These are phyloP conservation scores for Halophytophthora batemanensis DNA, from an alignment of 352 stramenopile species.

Conservation along the genomic window DNA sequence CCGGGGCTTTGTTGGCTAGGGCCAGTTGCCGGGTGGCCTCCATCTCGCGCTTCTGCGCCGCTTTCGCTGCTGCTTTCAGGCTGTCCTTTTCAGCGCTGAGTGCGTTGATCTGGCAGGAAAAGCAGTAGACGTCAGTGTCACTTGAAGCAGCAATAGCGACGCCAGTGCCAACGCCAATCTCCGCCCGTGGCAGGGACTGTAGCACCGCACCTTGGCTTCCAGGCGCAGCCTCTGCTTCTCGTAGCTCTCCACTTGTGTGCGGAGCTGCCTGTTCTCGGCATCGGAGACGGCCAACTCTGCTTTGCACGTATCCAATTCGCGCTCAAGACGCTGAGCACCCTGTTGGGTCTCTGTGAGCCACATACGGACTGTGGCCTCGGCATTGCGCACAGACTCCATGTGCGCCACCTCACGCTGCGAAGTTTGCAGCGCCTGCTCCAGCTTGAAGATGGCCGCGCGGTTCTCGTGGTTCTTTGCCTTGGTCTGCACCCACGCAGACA, in stretches of 20 bases:
- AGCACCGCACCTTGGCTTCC: constrained; percentile 39
- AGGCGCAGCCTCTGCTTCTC: constrained; percentile 41
- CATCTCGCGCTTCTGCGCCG: constrained; percentile 41
- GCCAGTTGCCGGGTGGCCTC: constrained; percentile 43
- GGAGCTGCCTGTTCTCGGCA: constrained; percentile 34
- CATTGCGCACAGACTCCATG: constrained; percentile 33
- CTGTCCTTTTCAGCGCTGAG: constrained; percentile 37
- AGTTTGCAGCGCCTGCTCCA: constrained; percentile 27
- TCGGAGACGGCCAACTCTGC: constrained; percentile 22
- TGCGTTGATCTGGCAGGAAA: constrained; percentile 51
- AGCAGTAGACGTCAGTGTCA: background rate
- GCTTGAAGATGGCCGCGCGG: constrained; percentile 26
- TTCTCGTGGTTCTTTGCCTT: constrained; percentile 35
- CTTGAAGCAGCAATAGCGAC: background rate
- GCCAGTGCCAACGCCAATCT: background rate
- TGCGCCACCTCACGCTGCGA: constrained; percentile 26
- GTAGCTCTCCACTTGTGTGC: constrained; percentile 15
- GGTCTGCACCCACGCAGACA: constrained; percentile 19
- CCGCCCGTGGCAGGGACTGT: background rate
- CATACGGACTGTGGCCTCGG: constrained; percentile 23
- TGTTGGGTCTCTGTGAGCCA: constrained; percentile 36
- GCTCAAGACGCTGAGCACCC: constrained; percentile 18
- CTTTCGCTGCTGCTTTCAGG: constrained; percentile 29
- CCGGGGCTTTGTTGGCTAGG: constrained; percentile 14
- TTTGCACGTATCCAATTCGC: constrained; percentile 30